These are phyloP conservation scores for Mycena vitilis DNA, from an alignment of 768 basidiomycete genomes.

Conservation along the genomic window DNA sequence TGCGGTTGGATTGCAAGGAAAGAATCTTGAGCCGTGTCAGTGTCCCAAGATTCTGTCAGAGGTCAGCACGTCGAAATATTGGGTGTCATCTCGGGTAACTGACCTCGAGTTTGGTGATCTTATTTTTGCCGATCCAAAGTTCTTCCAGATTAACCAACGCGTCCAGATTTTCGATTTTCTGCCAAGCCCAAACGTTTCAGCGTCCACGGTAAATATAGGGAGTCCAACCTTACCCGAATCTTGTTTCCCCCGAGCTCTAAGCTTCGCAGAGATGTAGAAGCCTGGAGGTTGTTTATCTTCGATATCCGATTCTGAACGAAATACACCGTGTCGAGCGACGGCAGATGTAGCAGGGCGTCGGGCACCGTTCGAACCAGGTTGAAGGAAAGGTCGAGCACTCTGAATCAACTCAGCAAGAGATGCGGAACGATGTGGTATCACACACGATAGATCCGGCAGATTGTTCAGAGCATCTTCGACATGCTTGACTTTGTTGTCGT, in stretches of 20 bases:
- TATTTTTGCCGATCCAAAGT: conserved; percentile 98
- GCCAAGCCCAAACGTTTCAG: conserved; percentile 15
- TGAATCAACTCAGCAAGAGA: conserved; percentile 44
- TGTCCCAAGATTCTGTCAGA: conserved; percentile 69
- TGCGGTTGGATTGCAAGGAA: conserved; percentile 93
- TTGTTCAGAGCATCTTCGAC: conserved; percentile 74
- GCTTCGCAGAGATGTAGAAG: conserved; percentile 70
- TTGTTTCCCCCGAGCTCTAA: conserved; percentile 95
- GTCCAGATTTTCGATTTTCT: conserved; percentile 92
- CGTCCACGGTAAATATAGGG: not conserved
- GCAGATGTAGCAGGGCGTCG: conserved; percentile 67
- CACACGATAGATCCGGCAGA: conserved; percentile 68
- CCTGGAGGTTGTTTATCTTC: conserved; percentile 75
- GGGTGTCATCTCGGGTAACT: conserved; percentile 5
- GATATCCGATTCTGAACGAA: conserved; percentile 97
- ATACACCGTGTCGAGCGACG: conserved; percentile 80
- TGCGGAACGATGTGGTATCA: conserved; percentile 22
- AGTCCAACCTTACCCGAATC: conserved; percentile 74
- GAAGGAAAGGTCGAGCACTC: conserved; percentile 93
- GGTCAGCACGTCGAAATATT: not conserved
- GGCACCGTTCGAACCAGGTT: conserved; percentile 85
- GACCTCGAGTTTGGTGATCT: conserved; percentile 90
- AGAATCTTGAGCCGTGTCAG: conserved; percentile 85
- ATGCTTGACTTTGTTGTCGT: conserved; percentile 93
- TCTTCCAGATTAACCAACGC: conserved; percentile 87